Evolutionary conservation across 306 rosid species (phyloP), one percentile per base, ranked within the genome.

Genomic region (Cercis canadensis): DNA sequence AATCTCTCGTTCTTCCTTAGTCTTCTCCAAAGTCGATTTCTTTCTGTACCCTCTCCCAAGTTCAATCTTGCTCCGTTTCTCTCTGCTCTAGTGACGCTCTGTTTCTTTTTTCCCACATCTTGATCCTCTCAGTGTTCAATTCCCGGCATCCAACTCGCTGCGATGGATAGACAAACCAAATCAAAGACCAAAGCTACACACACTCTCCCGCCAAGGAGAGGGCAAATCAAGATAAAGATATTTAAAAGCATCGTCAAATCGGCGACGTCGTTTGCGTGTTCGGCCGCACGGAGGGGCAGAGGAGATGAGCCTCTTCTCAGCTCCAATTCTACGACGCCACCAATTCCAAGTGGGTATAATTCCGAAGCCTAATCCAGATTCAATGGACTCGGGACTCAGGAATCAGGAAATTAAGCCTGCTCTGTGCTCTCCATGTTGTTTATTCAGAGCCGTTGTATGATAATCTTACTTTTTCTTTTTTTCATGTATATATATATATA

Each of bases 191-290:
- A 17, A 32, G 6, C 13, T 4, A 0, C 21, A 5, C 65, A 39
- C 16, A 58, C 49, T 10, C 54, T 66, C 7, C 84, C 80, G 0
- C 87, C 82, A 0, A 57, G 13, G 50, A 79, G 90, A 8, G 89
- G 90, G 4, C 78, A 14, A 11, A 44, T 88, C 9, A 84, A 81
- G 73, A n/a, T 69, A 9, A 47, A 57, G 55, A 78, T 80, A 3
- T 0, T 84, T n/a, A 80, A 61, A 59, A 29, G 37, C 11, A 2
- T 82, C 18, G 0, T 65, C 4, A 58, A 8, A 2, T 60, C 75
- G 1, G 71, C 46, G 4, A 64, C 33, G 29, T 45, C 75, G 2
- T 41, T 72, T n/a, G n/a, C n/a, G 0, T 59, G 72, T 16, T 67
- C 68, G 1, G 6, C 39, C 11, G 29, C 37, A 37, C 47, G 66